Percentiles rank a stretch among this genome's conserved stretches.
Conservation (phyloP, 1,139 yeast species). For the Protomyces macrosporus region DNA sequence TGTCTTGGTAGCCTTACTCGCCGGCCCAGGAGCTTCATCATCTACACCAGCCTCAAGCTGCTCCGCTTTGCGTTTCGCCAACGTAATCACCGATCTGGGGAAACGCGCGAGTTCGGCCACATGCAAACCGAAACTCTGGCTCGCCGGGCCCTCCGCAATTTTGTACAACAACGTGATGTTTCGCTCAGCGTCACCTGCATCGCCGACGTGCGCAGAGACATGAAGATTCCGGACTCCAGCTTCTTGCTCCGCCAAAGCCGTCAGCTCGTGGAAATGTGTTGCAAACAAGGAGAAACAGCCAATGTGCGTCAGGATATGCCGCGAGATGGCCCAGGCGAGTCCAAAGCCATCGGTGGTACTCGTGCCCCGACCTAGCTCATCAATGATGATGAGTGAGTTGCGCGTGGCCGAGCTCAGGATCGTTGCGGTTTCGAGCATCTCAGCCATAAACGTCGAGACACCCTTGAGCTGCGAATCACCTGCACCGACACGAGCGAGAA, state of each 20-base stretch:
- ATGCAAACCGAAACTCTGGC: conserved; percentile 93
- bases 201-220: conserved; percentile 78
- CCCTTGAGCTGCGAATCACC: conserved; percentile 97
- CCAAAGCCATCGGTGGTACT: conserved; percentile 98
- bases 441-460: conserved; percentile 95
- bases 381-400: conserved; percentile 83
- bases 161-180: conserved; percentile 84
- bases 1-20: neutral
- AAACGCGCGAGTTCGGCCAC: conserved; percentile 94
- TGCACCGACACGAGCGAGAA: conserved; percentile 95
- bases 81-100: conserved; percentile 77
- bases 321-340: conserved; percentile 92
- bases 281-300: conserved; percentile 85
- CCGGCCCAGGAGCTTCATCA: neutral
- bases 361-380: conserved; percentile 94
- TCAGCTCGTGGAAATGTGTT: conserved; percentile 93
- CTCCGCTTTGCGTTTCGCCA: conserved; percentile 91
- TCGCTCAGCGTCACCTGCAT: conserved; percentile 36
- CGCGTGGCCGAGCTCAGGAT: conserved; percentile 79
- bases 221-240: conserved; percentile 69
- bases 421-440: conserved; percentile 92
- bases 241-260: conserved; percentile 63
- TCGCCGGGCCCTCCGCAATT: conserved; percentile 87
- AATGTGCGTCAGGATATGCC: conserved; percentile 64
- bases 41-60: conserved; percentile 55